Percentiles rank a stretch among this genome's conserved stretches.
Evolutionary conservation across 1,284 basidiomycete species (phyloP).

Genomic region (Gomphus sp.): DNA sequence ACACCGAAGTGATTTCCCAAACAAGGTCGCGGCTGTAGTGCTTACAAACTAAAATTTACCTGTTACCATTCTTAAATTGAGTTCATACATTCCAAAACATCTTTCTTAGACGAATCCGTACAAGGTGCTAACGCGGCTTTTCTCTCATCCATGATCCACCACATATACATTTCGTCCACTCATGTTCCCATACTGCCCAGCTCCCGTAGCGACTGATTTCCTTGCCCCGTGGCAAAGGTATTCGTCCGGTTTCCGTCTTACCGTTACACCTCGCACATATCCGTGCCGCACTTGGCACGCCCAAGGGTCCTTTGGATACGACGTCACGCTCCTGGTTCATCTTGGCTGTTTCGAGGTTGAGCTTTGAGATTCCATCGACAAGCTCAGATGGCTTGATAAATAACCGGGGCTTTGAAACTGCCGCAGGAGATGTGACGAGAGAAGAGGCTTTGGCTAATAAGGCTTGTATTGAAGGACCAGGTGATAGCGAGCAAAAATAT

Average conservation of each 20-base stretch:
- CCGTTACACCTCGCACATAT: conserved; percentile 57
- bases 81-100: too few relatives aligned
- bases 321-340: conserved; percentile 41
- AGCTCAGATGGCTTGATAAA: conserved; percentile 64
- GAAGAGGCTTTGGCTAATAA: conserved; percentile 30
- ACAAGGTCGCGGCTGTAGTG: neutral
- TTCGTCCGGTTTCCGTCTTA: conserved; percentile 32
- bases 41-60: neutral
- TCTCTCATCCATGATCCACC: conserved; percentile 47
- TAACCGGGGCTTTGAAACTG: conserved; percentile 38
- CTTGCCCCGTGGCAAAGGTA: conserved; percentile 14
- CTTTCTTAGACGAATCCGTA: too few relatives aligned
- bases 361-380: conserved; percentile 42
- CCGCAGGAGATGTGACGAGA: conserved; percentile 27
- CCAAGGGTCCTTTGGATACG: conserved; percentile 46
- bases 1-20: neutral
- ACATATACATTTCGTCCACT: conserved; percentile 54
- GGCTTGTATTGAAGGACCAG: conserved; percentile 7
- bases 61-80: neutral
- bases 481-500: conserved; percentile 4
- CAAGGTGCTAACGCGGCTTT: neutral
- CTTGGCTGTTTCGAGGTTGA: conserved; percentile 23
- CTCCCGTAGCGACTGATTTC: conserved; percentile 14
- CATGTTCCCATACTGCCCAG: conserved; percentile 46
- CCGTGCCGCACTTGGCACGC: conserved; percentile 26